phyloP scores from a whole-genome alignment of 352 stramenopile species.

The Globisporangium heterothallicum region DNA sequence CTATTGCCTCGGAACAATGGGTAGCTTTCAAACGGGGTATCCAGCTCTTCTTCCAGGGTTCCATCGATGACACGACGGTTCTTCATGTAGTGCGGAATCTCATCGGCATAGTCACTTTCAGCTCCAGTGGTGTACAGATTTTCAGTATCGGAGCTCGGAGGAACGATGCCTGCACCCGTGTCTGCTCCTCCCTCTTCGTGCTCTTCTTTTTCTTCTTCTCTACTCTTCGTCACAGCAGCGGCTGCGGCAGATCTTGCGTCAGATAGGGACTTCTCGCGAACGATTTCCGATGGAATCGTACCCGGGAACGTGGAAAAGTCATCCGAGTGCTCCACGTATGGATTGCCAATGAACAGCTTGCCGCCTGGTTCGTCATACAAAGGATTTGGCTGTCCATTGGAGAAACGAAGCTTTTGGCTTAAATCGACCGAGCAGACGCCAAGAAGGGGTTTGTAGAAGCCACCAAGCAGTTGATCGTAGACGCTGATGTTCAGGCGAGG shows the following conservation, averaged over 20 bases:
- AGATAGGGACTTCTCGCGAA: neutral
- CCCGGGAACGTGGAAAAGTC: conserved; percentile 60
- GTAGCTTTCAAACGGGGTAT: conserved; percentile 82
- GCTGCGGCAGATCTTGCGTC: neutral
- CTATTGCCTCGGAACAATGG: conserved; percentile 55
- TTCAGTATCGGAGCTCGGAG: conserved; percentile 4
- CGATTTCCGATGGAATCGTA: conserved; percentile 21
- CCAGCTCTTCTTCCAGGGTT: conserved; percentile 60
- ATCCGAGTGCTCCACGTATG: conserved; percentile 54
- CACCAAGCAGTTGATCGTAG: conserved; percentile 79
- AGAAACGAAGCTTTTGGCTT: conserved; percentile 61
- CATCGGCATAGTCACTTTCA: conserved; percentile 51
- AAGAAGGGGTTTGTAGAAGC: conserved; percentile 78
- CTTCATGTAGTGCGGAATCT: conserved; percentile 66
- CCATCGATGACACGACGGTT: conserved; percentile 43
- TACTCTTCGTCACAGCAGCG: neutral
- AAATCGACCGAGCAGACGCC: conserved; percentile 74
- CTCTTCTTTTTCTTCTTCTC: conserved; percentile 3
- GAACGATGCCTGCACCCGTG: conserved; percentile 10
- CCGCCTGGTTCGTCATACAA: conserved; percentile 40
- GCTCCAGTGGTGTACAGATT: conserved; percentile 14
- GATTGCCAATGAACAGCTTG: conserved; percentile 37
- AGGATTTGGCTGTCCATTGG: conserved; percentile 57
- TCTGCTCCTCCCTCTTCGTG: conserved; percentile 7
- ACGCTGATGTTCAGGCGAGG: conserved; percentile 82